Conservation (phyloP, 179 eudicot genomes). For the Carnegiea gigantea region DNA sequence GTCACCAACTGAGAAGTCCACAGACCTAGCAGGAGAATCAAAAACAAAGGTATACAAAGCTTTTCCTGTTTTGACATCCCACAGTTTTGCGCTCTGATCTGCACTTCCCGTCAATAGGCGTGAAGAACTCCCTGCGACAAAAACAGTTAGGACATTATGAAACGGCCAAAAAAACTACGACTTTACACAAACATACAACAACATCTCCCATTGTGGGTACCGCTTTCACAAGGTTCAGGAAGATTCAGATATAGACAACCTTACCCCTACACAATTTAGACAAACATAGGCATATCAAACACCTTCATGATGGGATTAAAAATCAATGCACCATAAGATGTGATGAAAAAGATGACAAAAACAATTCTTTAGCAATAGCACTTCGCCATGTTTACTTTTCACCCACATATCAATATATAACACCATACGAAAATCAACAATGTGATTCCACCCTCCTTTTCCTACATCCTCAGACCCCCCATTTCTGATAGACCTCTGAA, state of each 20-base stretch:
- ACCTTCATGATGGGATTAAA: neutral
- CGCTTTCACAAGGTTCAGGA: too few species aligned
- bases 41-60: conserved; percentile 61
- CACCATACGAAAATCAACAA: neutral
- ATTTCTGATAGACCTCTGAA: neutral
- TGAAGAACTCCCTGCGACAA: conserved; percentile 62
- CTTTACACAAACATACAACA: neutral
- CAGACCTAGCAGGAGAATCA: conserved; percentile 79
- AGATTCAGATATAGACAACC: too few species aligned
- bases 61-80: conserved; percentile 70
- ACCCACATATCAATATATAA: neutral
- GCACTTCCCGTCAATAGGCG: conserved; percentile 87
- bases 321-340: neutral
- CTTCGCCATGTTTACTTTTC: neutral
- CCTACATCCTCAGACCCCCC: neutral
- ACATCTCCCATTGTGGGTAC: too few species aligned
- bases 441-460: neutral
- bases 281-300: neutral
- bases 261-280: too few species aligned
- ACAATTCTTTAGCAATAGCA: neutral
- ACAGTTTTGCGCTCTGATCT: conserved; percentile 78
- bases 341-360: neutral
- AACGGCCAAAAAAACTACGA: neutral
- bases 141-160: neutral
- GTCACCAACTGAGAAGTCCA: conserved; percentile 75